Evolutionary conservation across 371 early-diverging fungal species (phyloP).

Genomic region (Mucor saturninus): DNA sequence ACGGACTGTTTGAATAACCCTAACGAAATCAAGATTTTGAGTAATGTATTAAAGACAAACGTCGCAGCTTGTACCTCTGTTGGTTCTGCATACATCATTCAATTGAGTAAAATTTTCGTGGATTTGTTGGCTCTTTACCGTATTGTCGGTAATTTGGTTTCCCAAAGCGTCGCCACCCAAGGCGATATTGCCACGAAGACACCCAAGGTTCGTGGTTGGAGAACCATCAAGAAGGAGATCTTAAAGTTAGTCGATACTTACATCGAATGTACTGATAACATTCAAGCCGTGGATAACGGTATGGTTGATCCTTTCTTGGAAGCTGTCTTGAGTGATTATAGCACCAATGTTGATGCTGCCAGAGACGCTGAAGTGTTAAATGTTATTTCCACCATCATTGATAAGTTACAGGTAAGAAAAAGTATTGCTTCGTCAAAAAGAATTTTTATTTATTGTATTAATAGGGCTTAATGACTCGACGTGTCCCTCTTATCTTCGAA

Average conservation of each 20-base stretch:
- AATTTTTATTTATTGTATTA: constrained; percentile 26
- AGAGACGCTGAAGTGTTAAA: constrained; percentile 94
- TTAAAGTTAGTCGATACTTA: constrained; percentile 89
- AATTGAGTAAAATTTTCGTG: constrained; percentile 86
- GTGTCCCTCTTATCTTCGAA: constrained; percentile 85
- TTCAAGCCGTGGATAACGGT: constrained; percentile 68
- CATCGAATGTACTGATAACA: constrained; percentile 82
- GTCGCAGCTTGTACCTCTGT: constrained; percentile 89
- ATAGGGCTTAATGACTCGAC: constrained; percentile 73
- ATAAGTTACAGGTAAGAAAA: constrained; percentile 60
- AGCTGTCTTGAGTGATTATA: constrained; percentile 89
- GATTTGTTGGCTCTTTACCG: constrained; percentile 91
- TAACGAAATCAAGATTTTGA: constrained; percentile 84
- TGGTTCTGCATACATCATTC: constrained; percentile 84
- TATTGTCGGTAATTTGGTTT: constrained; percentile 84
- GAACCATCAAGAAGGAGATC: constrained; percentile 95
- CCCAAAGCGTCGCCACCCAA: constrained; percentile 75
- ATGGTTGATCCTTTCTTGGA: constrained; percentile 93
- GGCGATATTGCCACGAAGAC: constrained; percentile 83
- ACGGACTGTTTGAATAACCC: constrained; percentile 77
- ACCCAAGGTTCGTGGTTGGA: constrained; percentile 88
- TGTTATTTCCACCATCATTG: constrained; percentile 86
- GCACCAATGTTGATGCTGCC: constrained; percentile 82
- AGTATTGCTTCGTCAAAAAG: no score
- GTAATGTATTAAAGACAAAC: constrained; percentile 94